Evolutionary conservation across 495 filamentous ascomycete genomes (phyloP), one percentile per base, ranked within the genome.

Genomic region (Parmelia sp.): DNA sequence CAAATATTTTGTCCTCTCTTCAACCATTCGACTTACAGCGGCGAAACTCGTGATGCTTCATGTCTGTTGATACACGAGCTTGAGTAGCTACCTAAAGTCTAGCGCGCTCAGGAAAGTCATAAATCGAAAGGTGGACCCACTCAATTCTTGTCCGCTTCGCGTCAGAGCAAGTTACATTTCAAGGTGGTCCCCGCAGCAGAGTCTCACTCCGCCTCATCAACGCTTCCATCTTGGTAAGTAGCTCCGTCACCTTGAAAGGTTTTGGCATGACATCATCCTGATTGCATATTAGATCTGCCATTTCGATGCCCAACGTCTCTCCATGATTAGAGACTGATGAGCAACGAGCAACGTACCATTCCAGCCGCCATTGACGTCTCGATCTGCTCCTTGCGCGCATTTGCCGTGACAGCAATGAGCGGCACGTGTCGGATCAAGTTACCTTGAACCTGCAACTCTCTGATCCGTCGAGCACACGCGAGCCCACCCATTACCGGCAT

Each of bases 401-500:
- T 91, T 6, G 88, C 90, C 37, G 86, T 90, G 15, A 92, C 87
- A 1, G 87, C 90, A 42, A 93, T 83, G 58, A 93, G 88, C 9
- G 88, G 88, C 4, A 90, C 76, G 70, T 90, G 82, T 47, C 74
- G 74, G 14, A 76, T 72, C 47, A 85, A 75, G 57, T 74, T 74
- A 7, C 80, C 84, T 62, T 71, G 59, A 27, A 65, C 63, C 66
- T 90, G 86, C 58, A 87, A 75, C 68, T 83, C 78, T 8, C 90
- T 81, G 56, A 94, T 90, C 57, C 79, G 78, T 35, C 77, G 74
- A 25, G 89, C 86, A 63, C 88, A 88, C 27, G 84, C 83, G 29
- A 87, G 81, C 9, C 90, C 90, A 71, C 92, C 85, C 84, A 91
- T 90, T 10, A 91, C 75, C 0, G 90, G 90, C 90, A 92, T 92